Evolutionary conservation across 306 rosid species (phyloP), one percentile per base, ranked within the genome.

Genomic region (Spatholobus suberectus): DNA sequence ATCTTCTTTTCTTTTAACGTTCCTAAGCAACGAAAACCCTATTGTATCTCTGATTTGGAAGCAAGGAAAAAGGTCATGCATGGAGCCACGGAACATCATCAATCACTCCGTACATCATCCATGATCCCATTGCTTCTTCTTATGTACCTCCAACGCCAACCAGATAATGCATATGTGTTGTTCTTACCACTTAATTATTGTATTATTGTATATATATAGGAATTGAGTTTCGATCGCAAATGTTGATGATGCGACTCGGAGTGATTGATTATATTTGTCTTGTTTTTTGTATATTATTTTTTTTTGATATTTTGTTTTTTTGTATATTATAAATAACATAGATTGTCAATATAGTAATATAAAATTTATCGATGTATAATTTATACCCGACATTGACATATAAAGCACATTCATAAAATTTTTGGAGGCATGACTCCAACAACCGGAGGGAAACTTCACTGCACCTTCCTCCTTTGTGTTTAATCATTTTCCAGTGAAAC

Each of bases 361-460:
- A 3, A 21, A 55, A 21, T 55, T 21, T 0, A 49, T 47, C 4
- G 15, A 47, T 38, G 27, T 14, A 46, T 73, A 73, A 9, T 73
- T 32, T 49, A 29, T 11, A 32, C 32, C 47, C n/a, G 8, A 51
- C 59, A 70, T 34, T 70, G 54, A 70, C 76, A 13, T 26, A 44
- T 13, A 72, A 49, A 27, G n/a, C 44, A n/a, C 26, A 8, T n/a
- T 32, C 26, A 27, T 43, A 27, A 27, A 17, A 34, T 10, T 32
- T n/a, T 52, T 55, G 14, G 68, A 20, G 32, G 15, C 12, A 52
- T 74, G 34, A 37, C 12, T 73, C 20, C 46, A 32, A 32, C 29
- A 27, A 49, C 14, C 6, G 3, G 7, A n/a, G 8, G 26, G 79
- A 75, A 75, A 38, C 70, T 75, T 75, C 79, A 37, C n/a, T 21